Evolutionary conservation across 179 eudicot species (phyloP).

Genomic region (Silene coronaria): DNA sequence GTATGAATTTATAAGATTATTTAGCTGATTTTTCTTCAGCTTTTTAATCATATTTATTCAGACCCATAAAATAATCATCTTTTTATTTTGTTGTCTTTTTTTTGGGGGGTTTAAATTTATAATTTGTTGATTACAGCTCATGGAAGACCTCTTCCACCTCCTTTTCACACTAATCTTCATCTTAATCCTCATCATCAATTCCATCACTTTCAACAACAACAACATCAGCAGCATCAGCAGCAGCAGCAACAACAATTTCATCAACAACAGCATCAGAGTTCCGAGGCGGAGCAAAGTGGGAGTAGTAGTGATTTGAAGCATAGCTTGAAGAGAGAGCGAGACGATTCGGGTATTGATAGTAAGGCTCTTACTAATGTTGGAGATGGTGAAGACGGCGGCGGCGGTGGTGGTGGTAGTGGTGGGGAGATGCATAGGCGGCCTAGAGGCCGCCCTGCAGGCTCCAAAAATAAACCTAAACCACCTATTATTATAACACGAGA

Average conservation of each 20-base stretch:
- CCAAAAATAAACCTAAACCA: constrained; percentile 93
- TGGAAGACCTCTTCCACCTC: constrained; percentile 36
- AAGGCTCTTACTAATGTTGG: neutral
- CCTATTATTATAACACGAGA: constrained; percentile 83
- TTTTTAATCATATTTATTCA: no score
- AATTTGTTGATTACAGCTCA: constrained; percentile 31
- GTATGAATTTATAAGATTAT: neutral
- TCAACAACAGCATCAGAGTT: constrained; percentile 25
- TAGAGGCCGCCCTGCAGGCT: constrained; percentile 78
- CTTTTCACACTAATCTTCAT: constrained; percentile 40
- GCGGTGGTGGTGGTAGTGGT: constrained; percentile 25
- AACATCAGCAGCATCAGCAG: constrained; percentile 25
- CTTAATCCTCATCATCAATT: constrained; percentile 34
- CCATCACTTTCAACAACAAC: constrained; percentile 34
- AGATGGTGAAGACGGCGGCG: neutral
- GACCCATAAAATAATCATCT: no score
- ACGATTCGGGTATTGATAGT: constrained; percentile 27
- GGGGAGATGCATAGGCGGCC: constrained; percentile 49
- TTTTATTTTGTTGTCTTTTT: neutral
- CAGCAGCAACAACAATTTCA: constrained; percentile 20
- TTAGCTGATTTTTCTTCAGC: no score
- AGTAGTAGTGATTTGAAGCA: constrained; percentile 39
- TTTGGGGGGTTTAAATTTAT: neutral
- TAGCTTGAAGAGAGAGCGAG: constrained; percentile 37
- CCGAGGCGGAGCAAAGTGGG: constrained; percentile 40